Conservation (phyloP, 2,329 filamentous ascomycete species). For the Claviceps pazoutovae region DNA sequence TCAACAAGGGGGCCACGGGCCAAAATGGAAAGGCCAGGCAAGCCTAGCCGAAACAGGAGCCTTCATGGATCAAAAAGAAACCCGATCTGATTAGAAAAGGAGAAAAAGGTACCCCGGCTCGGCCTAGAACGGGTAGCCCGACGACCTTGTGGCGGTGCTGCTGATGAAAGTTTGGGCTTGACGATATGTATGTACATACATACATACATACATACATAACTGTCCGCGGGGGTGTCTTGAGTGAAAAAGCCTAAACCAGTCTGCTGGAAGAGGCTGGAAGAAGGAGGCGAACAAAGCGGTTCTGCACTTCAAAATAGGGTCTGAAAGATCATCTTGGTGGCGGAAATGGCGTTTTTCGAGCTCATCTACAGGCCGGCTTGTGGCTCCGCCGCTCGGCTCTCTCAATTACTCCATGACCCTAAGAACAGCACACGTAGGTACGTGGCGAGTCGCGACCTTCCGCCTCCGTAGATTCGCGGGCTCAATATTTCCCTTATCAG, state of each 20-base stretch:
- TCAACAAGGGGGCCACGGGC: not conserved
- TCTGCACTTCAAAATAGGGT: constrained; percentile 5
- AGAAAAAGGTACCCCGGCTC: not conserved
- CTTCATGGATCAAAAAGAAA: not conserved
- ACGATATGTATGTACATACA: not conserved
- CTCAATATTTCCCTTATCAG: not conserved
- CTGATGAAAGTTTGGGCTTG: too few relatives aligned
- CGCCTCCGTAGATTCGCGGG: not conserved
- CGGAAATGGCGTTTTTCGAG: constrained; percentile 9
- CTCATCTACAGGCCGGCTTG: not conserved
- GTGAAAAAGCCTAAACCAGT: not conserved
- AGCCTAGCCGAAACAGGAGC: not conserved
- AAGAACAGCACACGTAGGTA: not conserved
- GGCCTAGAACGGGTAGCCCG: constrained; percentile 2
- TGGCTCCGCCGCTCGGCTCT: constrained; percentile 3
- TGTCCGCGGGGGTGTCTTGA: not conserved
- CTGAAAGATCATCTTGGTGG: constrained; percentile 10
- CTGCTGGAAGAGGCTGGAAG: not conserved
- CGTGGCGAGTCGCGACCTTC: not conserved
- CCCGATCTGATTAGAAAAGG: not conserved
- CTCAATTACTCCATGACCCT: not conserved
- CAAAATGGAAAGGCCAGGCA: not conserved
- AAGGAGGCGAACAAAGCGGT: not conserved
- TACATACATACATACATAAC: not conserved
- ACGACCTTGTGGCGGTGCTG: not conserved